Evolutionary conservation across 768 basidiomycete genomes (phyloP).

Genomic region (Xerocomellus dryophilus): DNA sequence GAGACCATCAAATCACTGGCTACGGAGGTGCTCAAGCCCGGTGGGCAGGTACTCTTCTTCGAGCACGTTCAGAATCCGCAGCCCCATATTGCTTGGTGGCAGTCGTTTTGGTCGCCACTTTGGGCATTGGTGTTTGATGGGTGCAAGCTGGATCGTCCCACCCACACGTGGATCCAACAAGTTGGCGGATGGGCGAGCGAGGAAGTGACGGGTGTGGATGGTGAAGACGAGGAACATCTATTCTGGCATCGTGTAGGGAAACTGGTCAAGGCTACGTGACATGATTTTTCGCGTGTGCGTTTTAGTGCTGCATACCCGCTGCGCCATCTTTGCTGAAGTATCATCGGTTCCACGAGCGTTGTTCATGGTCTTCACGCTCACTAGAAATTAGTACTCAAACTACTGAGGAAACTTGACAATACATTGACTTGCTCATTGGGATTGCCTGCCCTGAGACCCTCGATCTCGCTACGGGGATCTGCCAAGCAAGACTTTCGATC

Average conservation of each 20-base stretch:
- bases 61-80: constrained; percentile 64
- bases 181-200: constrained; percentile 48
- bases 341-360: background rate
- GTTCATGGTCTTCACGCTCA: background rate
- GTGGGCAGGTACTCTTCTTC: constrained; percentile 62
- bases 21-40: constrained; percentile 54
- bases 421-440: background rate
- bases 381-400: background rate
- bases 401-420: background rate
- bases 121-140: constrained; percentile 63
- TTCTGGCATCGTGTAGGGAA: constrained; percentile 60
- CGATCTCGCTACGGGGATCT: too few species aligned
- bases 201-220: constrained; percentile 47
- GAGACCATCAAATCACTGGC: constrained; percentile 45
- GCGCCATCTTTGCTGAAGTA: background rate
- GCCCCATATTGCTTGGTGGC: constrained; percentile 65
- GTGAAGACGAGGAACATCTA: constrained; percentile 53
- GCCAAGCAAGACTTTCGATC: background rate
- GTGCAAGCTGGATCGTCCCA: constrained; percentile 59
- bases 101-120: constrained; percentile 67
- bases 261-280: constrained; percentile 45
- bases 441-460: too few species aligned
- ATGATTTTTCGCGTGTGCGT: background rate
- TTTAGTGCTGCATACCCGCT: background rate
- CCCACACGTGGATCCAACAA: constrained; percentile 44